Evolutionary conservation across 768 basidiomycete species (phyloP).

Genomic region (Tricholoma matsutake): DNA sequence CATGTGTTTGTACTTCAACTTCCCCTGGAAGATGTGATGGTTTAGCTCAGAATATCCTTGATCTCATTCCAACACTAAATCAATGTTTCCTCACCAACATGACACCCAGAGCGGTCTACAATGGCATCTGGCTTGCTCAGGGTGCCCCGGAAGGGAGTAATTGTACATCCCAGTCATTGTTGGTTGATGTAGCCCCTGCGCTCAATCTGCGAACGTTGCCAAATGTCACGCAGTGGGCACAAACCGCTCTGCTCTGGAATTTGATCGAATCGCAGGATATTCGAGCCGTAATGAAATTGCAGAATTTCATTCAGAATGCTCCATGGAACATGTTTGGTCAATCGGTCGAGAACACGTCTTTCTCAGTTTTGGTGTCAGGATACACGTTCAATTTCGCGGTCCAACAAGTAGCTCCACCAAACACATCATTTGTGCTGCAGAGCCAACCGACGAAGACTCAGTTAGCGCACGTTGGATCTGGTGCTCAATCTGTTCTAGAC

Average conservation of each 20-base stretch:
- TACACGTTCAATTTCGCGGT: conserved; percentile 59
- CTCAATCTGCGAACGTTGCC: conserved; percentile 38
- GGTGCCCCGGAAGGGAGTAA: conserved; percentile 39
- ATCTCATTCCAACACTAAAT: conserved; percentile 50
- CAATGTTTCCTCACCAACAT: conserved; percentile 43
- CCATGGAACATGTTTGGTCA: conserved; percentile 43
- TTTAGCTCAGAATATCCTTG: conserved; percentile 50
- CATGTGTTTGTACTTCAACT: conserved; percentile 58
- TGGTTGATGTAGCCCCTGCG: conserved; percentile 52
- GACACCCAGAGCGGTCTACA: conserved; percentile 41
- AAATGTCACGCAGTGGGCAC: conserved; percentile 56
- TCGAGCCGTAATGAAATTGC: conserved; percentile 34
- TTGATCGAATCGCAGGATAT: conserved; percentile 49
- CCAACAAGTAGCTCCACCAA: conserved; percentile 44
- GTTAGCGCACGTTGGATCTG: conserved; percentile 37
- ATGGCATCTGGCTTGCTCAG: conserved; percentile 48
- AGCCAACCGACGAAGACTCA: conserved; percentile 48
- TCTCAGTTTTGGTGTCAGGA: conserved; percentile 45
- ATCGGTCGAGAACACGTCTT: conserved; percentile 25
- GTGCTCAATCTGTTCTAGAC: conserved; percentile 42
- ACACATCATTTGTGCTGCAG: conserved; percentile 41
- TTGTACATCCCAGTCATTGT: conserved; percentile 50
- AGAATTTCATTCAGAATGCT: conserved; percentile 43
- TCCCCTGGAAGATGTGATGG: conserved; percentile 42
- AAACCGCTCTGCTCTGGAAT: conserved; percentile 59